phyloP scores from a whole-genome alignment of 2,329 filamentous ascomycete genomes.

The Phyllosticta ampelicida region DNA sequence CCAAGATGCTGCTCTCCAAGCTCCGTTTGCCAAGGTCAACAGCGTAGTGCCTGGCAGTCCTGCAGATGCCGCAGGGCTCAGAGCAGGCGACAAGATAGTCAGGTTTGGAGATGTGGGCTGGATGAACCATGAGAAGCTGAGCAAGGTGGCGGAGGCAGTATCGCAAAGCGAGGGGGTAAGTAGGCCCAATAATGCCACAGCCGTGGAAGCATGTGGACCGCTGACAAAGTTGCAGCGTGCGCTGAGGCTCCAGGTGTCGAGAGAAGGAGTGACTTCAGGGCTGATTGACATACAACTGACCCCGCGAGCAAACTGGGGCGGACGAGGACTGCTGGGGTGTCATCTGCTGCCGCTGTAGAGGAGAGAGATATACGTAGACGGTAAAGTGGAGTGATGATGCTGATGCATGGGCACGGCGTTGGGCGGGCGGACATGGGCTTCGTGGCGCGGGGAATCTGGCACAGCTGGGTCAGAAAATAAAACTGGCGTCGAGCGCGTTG shows the following conservation, averaged over 20 bases:
- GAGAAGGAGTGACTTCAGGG: constrained; percentile 16
- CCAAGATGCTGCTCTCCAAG: constrained; percentile 34
- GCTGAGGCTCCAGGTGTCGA: constrained; percentile 5
- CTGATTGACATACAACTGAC: constrained; percentile 61
- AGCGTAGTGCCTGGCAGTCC: constrained; percentile 68
- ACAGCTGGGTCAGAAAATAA: constrained; percentile 11
- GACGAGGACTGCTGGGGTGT: constrained; percentile 79
- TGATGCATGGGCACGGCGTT: constrained; percentile 3
- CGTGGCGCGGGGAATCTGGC: constrained; percentile 25
- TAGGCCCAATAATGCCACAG: constrained; percentile 16
- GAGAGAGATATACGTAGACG: too few species aligned
- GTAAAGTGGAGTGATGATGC: background rate
- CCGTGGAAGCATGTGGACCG: background rate
- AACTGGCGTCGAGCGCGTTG: background rate
- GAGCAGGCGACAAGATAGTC: constrained; percentile 67
- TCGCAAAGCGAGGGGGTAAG: constrained; percentile 81
- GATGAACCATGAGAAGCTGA: constrained; percentile 75
- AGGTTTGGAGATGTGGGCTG: constrained; percentile 77
- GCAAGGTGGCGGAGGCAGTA: constrained; percentile 79
- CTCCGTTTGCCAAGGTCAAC: constrained; percentile 83
- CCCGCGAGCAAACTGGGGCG: constrained; percentile 77
- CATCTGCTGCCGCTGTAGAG: constrained; percentile 68
- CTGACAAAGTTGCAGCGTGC: constrained; percentile 1
- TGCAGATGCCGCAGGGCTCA: constrained; percentile 70
- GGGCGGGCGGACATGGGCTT: constrained; percentile 17